Evolutionary conservation across 768 basidiomycete genomes (phyloP), one percentile per base, ranked within the genome.

Genomic region (Boletellus emodensis): DNA sequence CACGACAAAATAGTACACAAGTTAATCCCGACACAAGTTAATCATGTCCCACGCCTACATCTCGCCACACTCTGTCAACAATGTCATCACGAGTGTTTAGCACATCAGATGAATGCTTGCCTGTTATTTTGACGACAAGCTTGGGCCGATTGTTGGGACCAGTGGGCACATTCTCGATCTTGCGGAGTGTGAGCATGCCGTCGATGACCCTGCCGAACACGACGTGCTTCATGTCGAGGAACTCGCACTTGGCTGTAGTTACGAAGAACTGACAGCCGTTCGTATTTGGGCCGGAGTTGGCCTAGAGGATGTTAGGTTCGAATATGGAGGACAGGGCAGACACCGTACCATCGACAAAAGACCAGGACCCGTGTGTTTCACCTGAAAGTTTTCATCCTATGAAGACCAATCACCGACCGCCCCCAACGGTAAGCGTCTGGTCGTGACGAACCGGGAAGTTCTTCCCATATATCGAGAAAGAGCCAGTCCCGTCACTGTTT

Each of bases 261-360:
- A 99, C 85, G 77, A 99, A 99, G 75, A 98, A 99, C 82, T 92
- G 93, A 67, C 91, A 94, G 3, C 94, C 95, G 56, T 97, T 98
- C 13, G 93, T 94, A 62, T 91, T 86, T 3, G 88, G 81, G 6
- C 95, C 95, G 0, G 94, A 96, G 71, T 97, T 98, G 0, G 94
- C 95, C 93, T 94, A 59, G 28, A 47, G 20, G 20, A 48, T 2
- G 42, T 54, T 28, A 54, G 34, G 10, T 3, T 30, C 30, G 30
- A 9, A 33, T 37, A 37, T 40, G 40, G 40, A 18, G 53, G 13
- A 50, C 10, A 20, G 46, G 35, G 41, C 17, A 42, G 43, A 17
- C 35, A 44, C 70, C 34, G 35, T 60, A 87, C 94, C 94, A 98
- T 97, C 34, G 91, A 94, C 22, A 98, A 71, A 34, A 97, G 71